Base-by-base conservation (phyloP, 257 asterid genomes). In the Petunia secreta region DNA sequence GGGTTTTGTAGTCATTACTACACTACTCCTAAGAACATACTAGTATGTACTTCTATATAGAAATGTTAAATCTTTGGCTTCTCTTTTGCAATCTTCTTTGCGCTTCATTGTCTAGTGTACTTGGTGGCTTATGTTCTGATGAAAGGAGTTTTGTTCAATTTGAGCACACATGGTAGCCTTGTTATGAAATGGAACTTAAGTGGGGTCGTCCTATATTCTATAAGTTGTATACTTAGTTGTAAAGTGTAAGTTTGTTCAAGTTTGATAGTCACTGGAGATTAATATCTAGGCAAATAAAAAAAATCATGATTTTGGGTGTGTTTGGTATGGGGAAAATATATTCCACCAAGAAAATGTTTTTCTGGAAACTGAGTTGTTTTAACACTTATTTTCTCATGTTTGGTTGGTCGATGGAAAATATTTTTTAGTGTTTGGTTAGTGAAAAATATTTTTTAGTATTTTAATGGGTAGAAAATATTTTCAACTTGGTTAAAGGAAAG, bases 51-150 rank as follows among this genome's bases (percentile, higher is more conserved):
- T 48, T 50, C 2, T 46, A 71, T 71, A 11, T 71, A 25, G 77
- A 48, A 71, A 48, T 71, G 60, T 34, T 71, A 5, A 71, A 71
- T 48, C 60, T 71, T 25, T 48, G 60, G 60, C 60, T 14, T 46
- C 43, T 69, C 43, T 69, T 2, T 25, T 4, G 41, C 46, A 40
- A 44, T 4, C 16, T 68, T 15, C 48, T 43, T 50, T 25, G 25
- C 25, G 25, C 74, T 37, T 63, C 25, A 25, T 25, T 25, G 25
- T 25, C 25, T 25, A 25, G 25, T 63, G 39, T 38, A 1, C 6
- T 38, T 39, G 39, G 10, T 39, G 2, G 5, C 25, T 11, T 38
- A 14, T 39, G 25, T 65, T 64, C 36, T 4, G 68, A 9, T 10
- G 43, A 39, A 4, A 3, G 36, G 25, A 55, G 63, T 64, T 25